Evolutionary conservation across 345 rosid species (phyloP).

Genomic region (Eutrema heterophyllum): DNA sequence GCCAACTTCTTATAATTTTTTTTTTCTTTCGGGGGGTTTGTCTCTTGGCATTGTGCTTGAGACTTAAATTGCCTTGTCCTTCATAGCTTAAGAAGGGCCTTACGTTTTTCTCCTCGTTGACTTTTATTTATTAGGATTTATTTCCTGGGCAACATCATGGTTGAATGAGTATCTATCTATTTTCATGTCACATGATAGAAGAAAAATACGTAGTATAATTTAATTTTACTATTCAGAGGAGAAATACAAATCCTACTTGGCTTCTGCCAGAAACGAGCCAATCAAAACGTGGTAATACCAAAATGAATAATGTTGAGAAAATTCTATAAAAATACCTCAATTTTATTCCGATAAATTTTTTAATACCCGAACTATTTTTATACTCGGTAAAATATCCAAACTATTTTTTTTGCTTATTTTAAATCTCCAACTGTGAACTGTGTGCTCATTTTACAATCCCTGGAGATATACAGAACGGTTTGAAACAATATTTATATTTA

Average conservation of each 20-base stretch:
- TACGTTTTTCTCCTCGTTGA: conserved; percentile 8
- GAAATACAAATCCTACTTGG: conserved; percentile 5
- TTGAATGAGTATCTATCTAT: background rate
- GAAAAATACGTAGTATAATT: background rate
- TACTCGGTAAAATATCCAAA: no score
- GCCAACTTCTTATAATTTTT: background rate
- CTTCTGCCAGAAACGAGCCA: background rate
- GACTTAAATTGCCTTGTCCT: conserved; percentile 15
- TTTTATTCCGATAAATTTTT: no score
- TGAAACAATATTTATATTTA: no score
- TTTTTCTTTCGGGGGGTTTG: background rate
- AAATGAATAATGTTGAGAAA: no score
- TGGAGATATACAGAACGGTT: no score
- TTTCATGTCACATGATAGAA: background rate
- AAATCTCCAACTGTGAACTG: no score
- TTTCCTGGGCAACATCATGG: background rate
- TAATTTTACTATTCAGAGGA: background rate
- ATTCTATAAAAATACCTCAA: no score
- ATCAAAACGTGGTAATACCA: background rate
- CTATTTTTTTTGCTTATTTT: no score
- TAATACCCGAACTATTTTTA: no score
- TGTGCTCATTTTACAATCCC: no score
- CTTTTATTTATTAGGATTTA: conserved; percentile 6
- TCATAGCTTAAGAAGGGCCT: background rate
- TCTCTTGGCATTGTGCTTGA: conserved; percentile 24